These are phyloP conservation scores for Massarina eburnea DNA, from an alignment of 2,329 filamentous ascomycete genomes.

Conservation along the genomic window DNA sequence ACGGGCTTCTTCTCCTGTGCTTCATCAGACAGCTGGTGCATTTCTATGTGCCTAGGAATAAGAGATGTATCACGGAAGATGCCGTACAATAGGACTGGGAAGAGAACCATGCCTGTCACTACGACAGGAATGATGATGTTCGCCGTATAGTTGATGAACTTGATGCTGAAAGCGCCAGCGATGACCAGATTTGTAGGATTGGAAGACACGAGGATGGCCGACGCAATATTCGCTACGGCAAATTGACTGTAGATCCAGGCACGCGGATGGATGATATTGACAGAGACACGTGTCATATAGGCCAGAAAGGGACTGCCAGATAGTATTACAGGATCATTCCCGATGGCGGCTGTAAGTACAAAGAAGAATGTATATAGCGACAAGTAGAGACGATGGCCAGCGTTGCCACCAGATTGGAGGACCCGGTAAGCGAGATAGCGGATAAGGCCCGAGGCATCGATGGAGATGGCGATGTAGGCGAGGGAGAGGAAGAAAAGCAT, in stretches of 20 bases:
- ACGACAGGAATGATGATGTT: conserved; percentile 75
- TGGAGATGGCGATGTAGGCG: conserved; percentile 76
- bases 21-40: conserved; percentile 66
- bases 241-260: conserved; percentile 77
- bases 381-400: conserved; percentile 70
- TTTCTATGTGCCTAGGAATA: conserved; percentile 66
- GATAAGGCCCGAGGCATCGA: conserved; percentile 74
- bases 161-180: conserved; percentile 71
- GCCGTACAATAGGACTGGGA: conserved; percentile 70
- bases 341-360: conserved; percentile 65
- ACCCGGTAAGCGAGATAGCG: conserved; percentile 71
- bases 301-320: conserved; percentile 74
- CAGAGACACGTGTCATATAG: conserved; percentile 75
- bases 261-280: conserved; percentile 69
- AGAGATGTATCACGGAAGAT: conserved; percentile 66
- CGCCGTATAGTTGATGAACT: conserved; percentile 73
- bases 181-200: conserved; percentile 77
- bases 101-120: conserved; percentile 67
- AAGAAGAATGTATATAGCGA: conserved; percentile 77
- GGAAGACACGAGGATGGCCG: conserved; percentile 74
- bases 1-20: conserved; percentile 59
- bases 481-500: conserved; percentile 74
- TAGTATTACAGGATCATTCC: conserved; percentile 74
- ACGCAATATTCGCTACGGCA: conserved; percentile 71
- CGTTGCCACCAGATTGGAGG: conserved; percentile 65